Evolutionary conservation across 2,329 filamentous ascomycete species (phyloP), one percentile per base, ranked within the genome.

Genomic region (Phaeomoniella chlamydospora): DNA sequence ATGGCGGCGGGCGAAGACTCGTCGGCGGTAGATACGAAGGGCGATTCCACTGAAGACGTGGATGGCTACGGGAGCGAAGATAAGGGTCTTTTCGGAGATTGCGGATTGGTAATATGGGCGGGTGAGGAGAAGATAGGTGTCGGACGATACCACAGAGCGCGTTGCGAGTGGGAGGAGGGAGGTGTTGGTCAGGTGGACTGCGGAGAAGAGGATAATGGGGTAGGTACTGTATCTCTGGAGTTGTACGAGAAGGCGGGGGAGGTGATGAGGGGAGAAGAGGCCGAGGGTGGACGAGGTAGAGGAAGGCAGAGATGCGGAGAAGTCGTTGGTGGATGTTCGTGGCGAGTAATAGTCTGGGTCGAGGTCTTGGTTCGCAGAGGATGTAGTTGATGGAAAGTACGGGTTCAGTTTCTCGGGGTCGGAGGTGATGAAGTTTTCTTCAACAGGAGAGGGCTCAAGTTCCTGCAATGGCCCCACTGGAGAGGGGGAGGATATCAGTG

Each of bases 221-320:
- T 94, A 92, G 45, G 81, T 85, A 1, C 85, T 90, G 65, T 93
- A 94, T 55, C 76, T 80, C 57, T 96, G 90, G 22, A 90, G 67
- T 33, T 81, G 74, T 4, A 70, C 70, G 36, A 92, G 43, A 18
- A 46, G 39, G 31, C 41, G 40, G 4, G 40, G 34, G 3, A 44
- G 43, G 9, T 37, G 34, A 2, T 43, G 31, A 5, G 37, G 40
- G 1, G 39, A 41, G 4, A 49, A 40, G n/a, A n/a, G n/a, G 33
- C 65, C 62, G 4, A 68, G 44, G n/a, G 58, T 57, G 17, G 61
- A 54, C 16, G 61, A 55, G 14, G 51, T 39, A 15, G 51, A 29
- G 43, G 31, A 19, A 29, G 43, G 29, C 22, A 17, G 36, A n/a
- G 29, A 19, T 37, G 36, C 19, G 40, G 30, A 29, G 39, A 12